These are phyloP conservation scores for Akebia trifoliata DNA, from an alignment of 164 flowering plant species.

Conservation along the genomic window DNA sequence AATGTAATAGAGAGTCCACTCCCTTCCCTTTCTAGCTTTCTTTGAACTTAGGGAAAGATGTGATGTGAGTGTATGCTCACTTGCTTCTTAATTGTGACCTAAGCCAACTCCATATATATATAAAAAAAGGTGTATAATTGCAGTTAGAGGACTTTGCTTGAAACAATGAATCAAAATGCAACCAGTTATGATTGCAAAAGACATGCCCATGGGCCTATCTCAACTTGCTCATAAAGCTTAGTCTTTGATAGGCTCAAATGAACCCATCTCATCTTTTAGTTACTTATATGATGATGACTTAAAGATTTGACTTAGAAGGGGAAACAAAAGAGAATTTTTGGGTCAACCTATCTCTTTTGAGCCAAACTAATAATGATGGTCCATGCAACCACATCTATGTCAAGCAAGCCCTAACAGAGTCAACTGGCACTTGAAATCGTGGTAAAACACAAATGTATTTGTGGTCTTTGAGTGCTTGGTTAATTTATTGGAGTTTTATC, in stretches of 20 bases:
- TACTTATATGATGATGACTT: not conserved
- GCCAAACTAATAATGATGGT: conserved; percentile 6
- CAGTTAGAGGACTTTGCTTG: conserved; percentile 12
- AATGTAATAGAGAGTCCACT: not conserved
- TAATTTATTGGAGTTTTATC: too few species aligned
- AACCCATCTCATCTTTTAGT: not conserved
- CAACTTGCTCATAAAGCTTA: conserved; percentile 9
- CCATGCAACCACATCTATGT: conserved; percentile 13
- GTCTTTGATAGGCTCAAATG: too few species aligned
- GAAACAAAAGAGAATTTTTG: conserved; percentile 5
- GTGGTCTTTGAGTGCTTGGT: too few species aligned
- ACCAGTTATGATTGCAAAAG: conserved; percentile 11
- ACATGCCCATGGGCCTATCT: conserved; percentile 13
- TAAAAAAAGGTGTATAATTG: not conserved
- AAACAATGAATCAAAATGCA: conserved; percentile 1
- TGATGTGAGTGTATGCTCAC: not conserved
- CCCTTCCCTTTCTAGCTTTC: not conserved
- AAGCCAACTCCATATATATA: conserved; percentile 6
- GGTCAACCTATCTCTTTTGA: conserved; percentile 11
- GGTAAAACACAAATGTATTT: too few species aligned
- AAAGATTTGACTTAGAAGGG: not conserved
- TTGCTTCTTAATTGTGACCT: conserved; percentile 3
- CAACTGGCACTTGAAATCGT: too few species aligned
- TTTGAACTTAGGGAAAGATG: not conserved
- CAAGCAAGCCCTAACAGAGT: too few species aligned